Base-by-base conservation (phyloP, 2,329 filamentous ascomycete species). In the Immersiporthe knoxdaviesiana region DNA sequence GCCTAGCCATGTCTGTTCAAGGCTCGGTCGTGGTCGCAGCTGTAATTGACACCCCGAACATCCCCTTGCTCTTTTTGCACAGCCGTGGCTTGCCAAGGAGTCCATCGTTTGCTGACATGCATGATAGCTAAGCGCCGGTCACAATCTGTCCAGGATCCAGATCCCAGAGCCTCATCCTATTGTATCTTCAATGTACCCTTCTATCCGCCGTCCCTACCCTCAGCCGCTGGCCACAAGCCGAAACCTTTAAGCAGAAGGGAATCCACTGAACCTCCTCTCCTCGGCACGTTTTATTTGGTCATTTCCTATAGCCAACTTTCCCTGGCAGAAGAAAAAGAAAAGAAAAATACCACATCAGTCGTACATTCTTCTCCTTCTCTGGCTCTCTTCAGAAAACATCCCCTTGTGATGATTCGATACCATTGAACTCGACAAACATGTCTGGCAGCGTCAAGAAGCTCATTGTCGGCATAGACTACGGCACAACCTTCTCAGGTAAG, bases 401-500 rank as follows among this genome's bases (percentile, higher is more conserved):
- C 35, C 35, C 35, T 35, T n/a, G 56, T 21, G 5, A 59, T 59
- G 56, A 21, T 47, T n/a, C 8, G 18, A 47, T 1, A 59, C 12
- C 30, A 3, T 10, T 35, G 16, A 59, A 37, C 5, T 37, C 8
- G 18, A 59, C 30, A 21, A 59, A 7, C 10, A 59, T 59, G 56
- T 59, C 56, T 10, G 56, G 56, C 56, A 59, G 56, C 32, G 56
- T 59, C 21, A 64, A 64, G 30, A 50, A 35, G 21, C 62, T 64
- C 27, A 50, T 64, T 1, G 62, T 64, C 6, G 62, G 62, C 18
- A 41, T 64, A n/a, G 62, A 64, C 41, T 64, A 64, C 7, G 62
- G 62, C 39, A 64, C 62, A 10, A 64, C 62, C 2, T 64, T 64
- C 32, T 64, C 41, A 35, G 62, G 62, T 64, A 18, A 59, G 56